phyloP scores from a whole-genome alignment of 139 green algal genomes.

The Chlamydomonas sphaeroides region DNA sequence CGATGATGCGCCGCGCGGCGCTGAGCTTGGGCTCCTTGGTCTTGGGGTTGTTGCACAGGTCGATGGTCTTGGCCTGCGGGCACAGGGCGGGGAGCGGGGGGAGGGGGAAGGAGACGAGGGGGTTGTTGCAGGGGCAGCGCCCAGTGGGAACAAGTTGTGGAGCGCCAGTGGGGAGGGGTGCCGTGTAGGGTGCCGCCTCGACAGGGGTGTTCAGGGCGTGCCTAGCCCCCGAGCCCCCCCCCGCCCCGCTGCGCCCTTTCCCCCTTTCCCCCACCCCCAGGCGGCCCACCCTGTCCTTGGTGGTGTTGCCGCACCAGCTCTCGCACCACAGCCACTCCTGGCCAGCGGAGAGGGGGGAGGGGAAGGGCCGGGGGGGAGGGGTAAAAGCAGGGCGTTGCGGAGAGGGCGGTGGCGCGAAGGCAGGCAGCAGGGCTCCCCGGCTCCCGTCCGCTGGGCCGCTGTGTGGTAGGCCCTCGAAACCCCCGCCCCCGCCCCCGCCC shows the following conservation, averaged over 20 bases:
- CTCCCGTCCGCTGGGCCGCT: no score
- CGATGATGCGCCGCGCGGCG: conserved; percentile 41
- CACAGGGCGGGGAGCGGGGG: not conserved
- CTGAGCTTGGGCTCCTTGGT: conserved; percentile 99
- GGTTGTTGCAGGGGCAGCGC: no score
- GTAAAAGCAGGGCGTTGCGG: not conserved
- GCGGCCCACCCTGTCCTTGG: conserved; percentile 71
- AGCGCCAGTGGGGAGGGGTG: no score
- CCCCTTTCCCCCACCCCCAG: not conserved
- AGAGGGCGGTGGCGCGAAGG: not conserved
- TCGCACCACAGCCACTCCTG: conserved; percentile 99
- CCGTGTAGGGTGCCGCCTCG: no score
- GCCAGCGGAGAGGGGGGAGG: not conserved
- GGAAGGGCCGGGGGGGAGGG: not conserved
- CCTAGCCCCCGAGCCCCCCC: no score
- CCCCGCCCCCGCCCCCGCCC: not conserved
- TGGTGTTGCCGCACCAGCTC: conserved; percentile 97
- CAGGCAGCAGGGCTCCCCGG: no score
- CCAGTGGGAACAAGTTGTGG: no score
- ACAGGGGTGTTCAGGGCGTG: no score
- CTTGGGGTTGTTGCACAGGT: conserved; percentile 99
- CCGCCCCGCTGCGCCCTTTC: not conserved
- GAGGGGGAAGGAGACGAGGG: not conserved
- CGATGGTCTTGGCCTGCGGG: conserved; percentile 96
- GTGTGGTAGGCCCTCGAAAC: no score